A percentile compares a stretch with the other conserved stretches of the same genome.
These are phyloP conservation scores for Neopestalotiopsis sp. DNA, from an alignment of 2,329 filamentous ascomycete genomes.

Conservation along the genomic window DNA sequence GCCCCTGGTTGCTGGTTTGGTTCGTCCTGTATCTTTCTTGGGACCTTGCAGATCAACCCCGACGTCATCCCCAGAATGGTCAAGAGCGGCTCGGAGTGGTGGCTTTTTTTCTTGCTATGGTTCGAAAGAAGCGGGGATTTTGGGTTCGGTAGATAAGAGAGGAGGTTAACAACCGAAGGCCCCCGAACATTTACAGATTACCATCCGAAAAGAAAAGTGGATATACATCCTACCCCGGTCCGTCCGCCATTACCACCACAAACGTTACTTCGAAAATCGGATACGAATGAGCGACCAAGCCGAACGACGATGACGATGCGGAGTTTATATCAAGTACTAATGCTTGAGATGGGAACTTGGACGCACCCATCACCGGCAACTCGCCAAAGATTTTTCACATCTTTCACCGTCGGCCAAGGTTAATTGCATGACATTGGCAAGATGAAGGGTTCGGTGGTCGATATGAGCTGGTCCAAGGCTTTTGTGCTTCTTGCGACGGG, in stretches of 20 bases:
- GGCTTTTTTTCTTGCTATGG: background rate
- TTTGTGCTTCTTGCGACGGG: background rate
- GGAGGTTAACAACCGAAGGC: background rate
- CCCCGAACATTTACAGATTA: too few species aligned
- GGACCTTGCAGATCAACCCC: background rate
- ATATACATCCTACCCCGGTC: background rate
- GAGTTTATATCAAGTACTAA: background rate
- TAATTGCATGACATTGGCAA: background rate
- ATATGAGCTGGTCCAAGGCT: background rate
- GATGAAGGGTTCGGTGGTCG: background rate
- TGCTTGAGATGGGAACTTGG: background rate
- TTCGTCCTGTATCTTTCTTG: background rate
- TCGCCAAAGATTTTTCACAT: background rate
- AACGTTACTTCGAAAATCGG: background rate
- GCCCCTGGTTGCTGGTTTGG: background rate
- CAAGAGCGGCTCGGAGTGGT: background rate
- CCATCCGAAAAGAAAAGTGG: background rate
- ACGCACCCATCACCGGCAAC: background rate
- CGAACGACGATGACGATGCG: background rate
- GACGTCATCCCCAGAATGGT: slow-evolving; percentile 7
- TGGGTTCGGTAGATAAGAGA: slow-evolving; percentile 9
- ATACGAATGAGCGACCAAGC: background rate
- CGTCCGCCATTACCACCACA: background rate
- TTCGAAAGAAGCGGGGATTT: slow-evolving; percentile 6
- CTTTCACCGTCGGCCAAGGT: background rate